Evolutionary conservation across 2,329 filamentous ascomycete species (phyloP), one percentile per base, ranked within the genome.

Genomic region (Ophiostoma ulmi): DNA sequence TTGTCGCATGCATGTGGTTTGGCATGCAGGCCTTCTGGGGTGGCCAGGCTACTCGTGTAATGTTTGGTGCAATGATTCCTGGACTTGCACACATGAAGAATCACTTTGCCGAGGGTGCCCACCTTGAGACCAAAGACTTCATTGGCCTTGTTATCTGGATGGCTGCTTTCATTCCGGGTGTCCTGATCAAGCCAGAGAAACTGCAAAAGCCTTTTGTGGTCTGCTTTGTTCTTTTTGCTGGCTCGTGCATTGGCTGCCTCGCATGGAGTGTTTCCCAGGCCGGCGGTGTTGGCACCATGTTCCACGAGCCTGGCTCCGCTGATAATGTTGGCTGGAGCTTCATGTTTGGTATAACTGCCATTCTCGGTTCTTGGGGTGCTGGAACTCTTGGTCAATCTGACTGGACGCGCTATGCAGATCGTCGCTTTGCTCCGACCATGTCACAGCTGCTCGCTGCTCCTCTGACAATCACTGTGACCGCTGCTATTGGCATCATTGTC

Each of bases 371-470:
- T n/a, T 82, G 82, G 70, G 79, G 81, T 5, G 80, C 81, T 1
- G 82, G 82, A 1, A 75, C 82, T 44, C 79, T 80, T 6, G 84
- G 82, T 71, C 82, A 82, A 73, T 79, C 77, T 14, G 82, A 83
- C 75, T 83, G 80, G 74, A 79, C 81, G 3, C 79, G 82, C 3
- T 83, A 83, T 71, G 78, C 80, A 2, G 73, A 76, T 1, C 75
- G 76, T 80, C 52, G 80, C 5, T 80, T 80, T 72, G 76, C 77
- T 17, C 77, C 81, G 63, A 77, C 78, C 26, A 73, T 83, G 63
- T 76, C 79, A 35, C 78, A 80, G 2, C 75, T 80, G 11, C 39
- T 72, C 3, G 72, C 72, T 0, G 66, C 72, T 10, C 72, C 72
- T 5, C 1, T 76, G 38, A 76, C 76, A 11, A 77, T 78, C 55